These are phyloP conservation scores for Fusarium pseudoanthophilum DNA, from an alignment of 2,329 filamentous ascomycete genomes.

Conservation along the genomic window DNA sequence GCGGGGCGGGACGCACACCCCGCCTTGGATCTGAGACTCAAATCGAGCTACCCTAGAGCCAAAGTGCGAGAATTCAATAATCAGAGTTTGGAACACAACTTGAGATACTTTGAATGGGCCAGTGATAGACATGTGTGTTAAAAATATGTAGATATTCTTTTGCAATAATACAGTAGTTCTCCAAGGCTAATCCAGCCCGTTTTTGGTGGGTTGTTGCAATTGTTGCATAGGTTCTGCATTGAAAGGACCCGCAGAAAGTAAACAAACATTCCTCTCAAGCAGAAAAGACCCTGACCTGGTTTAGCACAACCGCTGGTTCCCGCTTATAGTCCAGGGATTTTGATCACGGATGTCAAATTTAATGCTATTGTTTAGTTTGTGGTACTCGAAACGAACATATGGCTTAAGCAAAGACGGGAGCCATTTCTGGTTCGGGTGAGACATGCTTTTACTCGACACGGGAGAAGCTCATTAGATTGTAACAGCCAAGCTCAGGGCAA, in stretches of 20 bases:
- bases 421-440: not conserved
- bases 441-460: not conserved
- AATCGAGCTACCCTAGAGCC: not conserved
- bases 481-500: not conserved
- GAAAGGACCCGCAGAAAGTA: not conserved
- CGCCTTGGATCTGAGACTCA: constrained; percentile 9
- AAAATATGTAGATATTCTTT: accelerated
- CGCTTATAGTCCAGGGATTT: not conserved
- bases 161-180: accelerated
- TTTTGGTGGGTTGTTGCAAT: not conserved
- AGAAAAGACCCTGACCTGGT: constrained; percentile 13
- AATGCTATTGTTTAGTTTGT: not conserved
- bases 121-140: too few relatives aligned
- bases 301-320: constrained; percentile 16
- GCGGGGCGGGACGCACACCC: constrained; percentile 17
- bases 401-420: not conserved
- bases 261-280: not conserved
- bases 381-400: not conserved
- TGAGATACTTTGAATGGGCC: too few relatives aligned
- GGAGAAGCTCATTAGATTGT: too few relatives aligned
- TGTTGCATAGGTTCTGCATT: not conserved
- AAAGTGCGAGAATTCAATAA: not conserved
- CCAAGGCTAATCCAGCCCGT: accelerated
- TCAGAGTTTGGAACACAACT: accelerated
- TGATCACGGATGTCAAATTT: not conserved